Evolutionary conservation across 129 eudicot species (phyloP).

Genomic region (Lonicera japonica): DNA sequence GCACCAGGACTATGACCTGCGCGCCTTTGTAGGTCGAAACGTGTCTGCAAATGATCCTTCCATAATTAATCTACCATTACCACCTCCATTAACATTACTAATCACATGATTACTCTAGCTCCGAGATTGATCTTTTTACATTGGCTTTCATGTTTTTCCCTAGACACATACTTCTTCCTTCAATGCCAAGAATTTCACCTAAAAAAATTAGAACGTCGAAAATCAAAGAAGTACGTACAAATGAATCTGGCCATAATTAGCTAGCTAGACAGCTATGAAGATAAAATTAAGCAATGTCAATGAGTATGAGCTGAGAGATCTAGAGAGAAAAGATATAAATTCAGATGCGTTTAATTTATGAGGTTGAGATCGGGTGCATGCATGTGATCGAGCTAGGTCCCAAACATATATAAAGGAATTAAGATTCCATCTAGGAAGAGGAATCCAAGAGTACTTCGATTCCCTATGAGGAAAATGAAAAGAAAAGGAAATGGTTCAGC

Average conservation of each 20-base stretch:
- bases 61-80: neutral
- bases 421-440: conserved; percentile 14
- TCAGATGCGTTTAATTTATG: neutral
- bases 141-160: neutral
- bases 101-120: too few species aligned
- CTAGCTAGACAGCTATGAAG: too few species aligned
- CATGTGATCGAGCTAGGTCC: conserved; percentile 32
- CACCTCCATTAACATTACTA: too few species aligned
- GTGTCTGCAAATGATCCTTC: conserved; percentile 8
- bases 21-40: conserved; percentile 32
- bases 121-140: too few species aligned
- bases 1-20: conserved; percentile 42
- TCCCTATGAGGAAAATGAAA: too few species aligned
- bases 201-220: neutral
- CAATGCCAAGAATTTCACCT: conserved; percentile 1
- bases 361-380: conserved; percentile 1
- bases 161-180: conserved; percentile 6
- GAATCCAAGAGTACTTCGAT: too few species aligned
- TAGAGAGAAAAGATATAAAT: neutral
- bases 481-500: neutral
- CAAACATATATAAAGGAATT: conserved; percentile 15
- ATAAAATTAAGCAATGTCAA: too few species aligned
- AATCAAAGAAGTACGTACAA: conserved; percentile 1
- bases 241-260: neutral
- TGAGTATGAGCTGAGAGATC: neutral